These are phyloP conservation scores for Cocos nucifera DNA, from an alignment of 176 grass and related monocot genomes.

Conservation along the genomic window DNA sequence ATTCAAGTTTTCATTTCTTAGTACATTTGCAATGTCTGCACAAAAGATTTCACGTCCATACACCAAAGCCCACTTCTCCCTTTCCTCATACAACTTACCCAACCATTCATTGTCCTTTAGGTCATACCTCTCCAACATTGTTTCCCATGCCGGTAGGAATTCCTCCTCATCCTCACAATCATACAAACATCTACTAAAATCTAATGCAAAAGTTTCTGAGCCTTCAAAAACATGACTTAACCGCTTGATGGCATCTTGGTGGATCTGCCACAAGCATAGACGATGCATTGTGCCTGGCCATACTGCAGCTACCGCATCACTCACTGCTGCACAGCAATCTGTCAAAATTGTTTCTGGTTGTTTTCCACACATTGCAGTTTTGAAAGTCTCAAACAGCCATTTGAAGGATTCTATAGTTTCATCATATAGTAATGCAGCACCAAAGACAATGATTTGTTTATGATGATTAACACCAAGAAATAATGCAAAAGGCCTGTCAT, in stretches of 20 bases:
- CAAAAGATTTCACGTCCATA: conserved; percentile 56
- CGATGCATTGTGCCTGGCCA: conserved; percentile 55
- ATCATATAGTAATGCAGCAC: conserved; percentile 54
- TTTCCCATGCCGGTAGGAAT: conserved; percentile 51
- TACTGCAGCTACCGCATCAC: conserved; percentile 40
- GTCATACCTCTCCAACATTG: conserved; percentile 58
- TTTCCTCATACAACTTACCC: conserved; percentile 53
- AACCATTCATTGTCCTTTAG: conserved; percentile 76
- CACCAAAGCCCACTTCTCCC: conserved; percentile 66
- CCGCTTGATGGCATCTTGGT: conserved; percentile 42
- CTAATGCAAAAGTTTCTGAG: conserved; percentile 42
- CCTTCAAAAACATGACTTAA: conserved; percentile 42
- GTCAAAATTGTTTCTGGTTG: conserved; percentile 74
- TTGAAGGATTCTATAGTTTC: conserved; percentile 66
- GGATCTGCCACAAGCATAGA: conserved; percentile 55
- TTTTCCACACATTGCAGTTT: conserved; percentile 63
- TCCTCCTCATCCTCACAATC: conserved; percentile 52
- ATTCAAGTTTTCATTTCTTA: conserved; percentile 46
- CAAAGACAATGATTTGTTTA: conserved; percentile 62
- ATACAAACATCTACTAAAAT: conserved; percentile 60
- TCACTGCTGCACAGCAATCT: conserved; percentile 35
- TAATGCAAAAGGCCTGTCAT: conserved; percentile 49
- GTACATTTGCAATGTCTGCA: conserved; percentile 48
- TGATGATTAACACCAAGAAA: conserved; percentile 90
- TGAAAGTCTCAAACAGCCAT: conserved; percentile 72